A percentile compares a stretch with the other conserved stretches of the same genome.
Evolutionary conservation across 176 grass and related monocot species (phyloP).

Genomic region (Chrysopogon serrulatus): DNA sequence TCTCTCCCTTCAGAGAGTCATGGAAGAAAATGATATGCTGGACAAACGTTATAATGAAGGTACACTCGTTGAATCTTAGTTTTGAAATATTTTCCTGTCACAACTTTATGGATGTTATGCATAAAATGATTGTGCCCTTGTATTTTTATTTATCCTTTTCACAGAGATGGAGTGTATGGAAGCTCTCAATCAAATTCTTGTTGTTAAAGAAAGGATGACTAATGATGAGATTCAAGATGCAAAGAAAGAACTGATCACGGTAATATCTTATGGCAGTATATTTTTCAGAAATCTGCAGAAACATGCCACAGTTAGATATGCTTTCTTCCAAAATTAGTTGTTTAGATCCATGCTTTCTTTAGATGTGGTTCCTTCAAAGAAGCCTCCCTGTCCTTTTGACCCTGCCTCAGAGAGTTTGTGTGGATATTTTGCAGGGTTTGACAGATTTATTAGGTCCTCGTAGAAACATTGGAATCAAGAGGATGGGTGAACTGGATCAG

Average conservation of each 20-base stretch:
- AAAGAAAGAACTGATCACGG: slow-evolving; percentile 31
- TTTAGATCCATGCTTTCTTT: too few species aligned
- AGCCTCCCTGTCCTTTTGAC: background rate
- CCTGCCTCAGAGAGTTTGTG: background rate
- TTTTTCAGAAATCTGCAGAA: background rate
- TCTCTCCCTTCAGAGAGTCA: slow-evolving; percentile 29
- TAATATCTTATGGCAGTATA: background rate
- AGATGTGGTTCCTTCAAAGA: background rate
- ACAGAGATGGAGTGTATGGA: slow-evolving; percentile 41
- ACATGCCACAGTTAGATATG: background rate
- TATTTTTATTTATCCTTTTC: background rate
- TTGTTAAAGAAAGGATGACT: slow-evolving; percentile 35
- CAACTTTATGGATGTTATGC: background rate
- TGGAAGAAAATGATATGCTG: slow-evolving; percentile 42
- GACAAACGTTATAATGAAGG: slow-evolving; percentile 49
- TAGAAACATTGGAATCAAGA: slow-evolving; percentile 38
- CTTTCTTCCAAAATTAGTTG: background rate
- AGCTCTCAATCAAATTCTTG: slow-evolving; percentile 36
- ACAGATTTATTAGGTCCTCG: slow-evolving; percentile 19
- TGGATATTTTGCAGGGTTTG: slow-evolving; percentile 20
- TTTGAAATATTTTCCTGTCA: background rate
- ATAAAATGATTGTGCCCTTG: background rate
- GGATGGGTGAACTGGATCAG: slow-evolving; percentile 43
- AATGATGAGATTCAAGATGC: too few species aligned
- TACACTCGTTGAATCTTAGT: background rate